Percentiles rank a stretch among this genome's conserved stretches.
Evolutionary conservation across 192 early-diverging fungal genomes (phyloP).

Genomic region (Backusella tarrabulga): DNA sequence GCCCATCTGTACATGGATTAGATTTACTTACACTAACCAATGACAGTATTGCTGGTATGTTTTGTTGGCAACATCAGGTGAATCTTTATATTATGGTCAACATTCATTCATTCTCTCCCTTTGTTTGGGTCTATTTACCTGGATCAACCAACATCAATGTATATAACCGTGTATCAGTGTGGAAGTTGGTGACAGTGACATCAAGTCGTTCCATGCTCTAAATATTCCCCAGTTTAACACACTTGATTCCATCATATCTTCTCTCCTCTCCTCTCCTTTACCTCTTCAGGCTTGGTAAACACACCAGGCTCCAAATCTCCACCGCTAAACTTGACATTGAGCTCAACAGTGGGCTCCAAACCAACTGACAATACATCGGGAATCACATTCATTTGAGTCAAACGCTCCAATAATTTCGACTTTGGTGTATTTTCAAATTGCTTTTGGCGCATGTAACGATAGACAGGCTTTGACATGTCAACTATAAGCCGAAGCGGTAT

Average conservation of each 20-base stretch:
- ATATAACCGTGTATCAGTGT: slow-evolving; percentile 64
- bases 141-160: slow-evolving; percentile 72
- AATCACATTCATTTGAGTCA: slow-evolving; percentile 74
- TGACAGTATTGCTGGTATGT: slow-evolving; percentile 71
- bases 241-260: slow-evolving; percentile 27
- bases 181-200: slow-evolving; percentile 59
- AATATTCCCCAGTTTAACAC: slow-evolving; percentile 26
- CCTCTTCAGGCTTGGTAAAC: slow-evolving; percentile 36
- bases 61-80: slow-evolving; percentile 60
- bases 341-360: slow-evolving; percentile 44
- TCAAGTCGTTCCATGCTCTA: slow-evolving; percentile 53
- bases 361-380: slow-evolving; percentile 65
- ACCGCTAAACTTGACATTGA: slow-evolving; percentile 41
- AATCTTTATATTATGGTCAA: slow-evolving; percentile 26
- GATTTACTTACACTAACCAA: slow-evolving; percentile 63
- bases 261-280: slow-evolving; percentile 5
- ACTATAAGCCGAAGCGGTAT: slow-evolving; percentile 13
- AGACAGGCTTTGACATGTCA: slow-evolving; percentile 70
- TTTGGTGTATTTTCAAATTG: slow-evolving; percentile 58
- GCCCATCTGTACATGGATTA: too few species aligned
- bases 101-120: not conserved
- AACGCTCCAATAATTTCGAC: slow-evolving; percentile 61
- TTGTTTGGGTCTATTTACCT: slow-evolving; percentile 32
- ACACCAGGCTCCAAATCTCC: slow-evolving; percentile 36
- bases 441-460: slow-evolving; percentile 61